A percentile compares a stretch with the other conserved stretches of the same genome.
Evolutionary conservation across 441 rosid species (phyloP).

Genomic region (Melastoma candidum): DNA sequence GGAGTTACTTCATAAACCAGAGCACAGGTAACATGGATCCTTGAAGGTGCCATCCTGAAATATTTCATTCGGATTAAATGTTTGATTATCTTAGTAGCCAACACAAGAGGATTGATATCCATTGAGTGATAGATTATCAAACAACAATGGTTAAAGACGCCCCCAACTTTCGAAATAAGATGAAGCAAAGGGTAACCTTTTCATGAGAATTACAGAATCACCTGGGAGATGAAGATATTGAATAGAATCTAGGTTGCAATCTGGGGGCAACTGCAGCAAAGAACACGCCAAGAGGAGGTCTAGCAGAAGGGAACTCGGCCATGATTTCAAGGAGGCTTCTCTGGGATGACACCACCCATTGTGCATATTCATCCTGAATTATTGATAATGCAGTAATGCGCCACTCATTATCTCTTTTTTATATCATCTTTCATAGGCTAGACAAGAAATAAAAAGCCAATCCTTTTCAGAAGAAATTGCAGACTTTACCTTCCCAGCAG

Average conservation of each 20-base stretch:
- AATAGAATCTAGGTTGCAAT: conserved; percentile 85
- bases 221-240: conserved; percentile 95
- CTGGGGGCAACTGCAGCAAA: conserved; percentile 90
- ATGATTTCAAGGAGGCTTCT: conserved; percentile 92
- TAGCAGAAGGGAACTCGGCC: conserved; percentile 85
- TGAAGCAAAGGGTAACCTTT: no score
- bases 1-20: conserved; percentile 72
- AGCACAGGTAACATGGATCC: conserved; percentile 83
- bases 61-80: not conserved
- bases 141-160: no score
- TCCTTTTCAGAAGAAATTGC: conserved; percentile 8
- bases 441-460: conserved; percentile 3
- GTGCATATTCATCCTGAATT: conserved; percentile 66
- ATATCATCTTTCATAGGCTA: not conserved
- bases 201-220: conserved; percentile 13
- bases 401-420: no score
- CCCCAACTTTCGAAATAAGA: no score
- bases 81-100: no score
- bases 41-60: conserved; percentile 51
- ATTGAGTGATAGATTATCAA: no score
- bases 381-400: not conserved
- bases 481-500: conserved; percentile 60
- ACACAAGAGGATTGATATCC: no score
- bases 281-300: conserved; percentile 79
- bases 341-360: conserved; percentile 78